Evolutionary conservation across 2,329 filamentous ascomycete species (phyloP).

Genomic region (Talaromyces pinophilus): DNA sequence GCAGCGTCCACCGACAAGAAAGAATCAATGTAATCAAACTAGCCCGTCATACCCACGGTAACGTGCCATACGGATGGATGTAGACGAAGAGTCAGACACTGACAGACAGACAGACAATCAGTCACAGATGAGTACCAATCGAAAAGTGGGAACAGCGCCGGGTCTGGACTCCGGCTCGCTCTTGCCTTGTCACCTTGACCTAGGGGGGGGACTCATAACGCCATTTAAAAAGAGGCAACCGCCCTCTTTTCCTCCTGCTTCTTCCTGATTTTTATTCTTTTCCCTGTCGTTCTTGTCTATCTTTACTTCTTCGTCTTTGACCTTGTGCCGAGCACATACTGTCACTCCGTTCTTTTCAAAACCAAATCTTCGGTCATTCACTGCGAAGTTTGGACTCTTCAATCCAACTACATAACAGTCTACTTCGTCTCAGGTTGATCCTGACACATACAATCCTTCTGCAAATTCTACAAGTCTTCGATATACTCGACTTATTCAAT

Average conservation of each 20-base stretch:
- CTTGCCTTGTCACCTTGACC: not conserved
- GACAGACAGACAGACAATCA: not conserved
- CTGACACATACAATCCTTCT: not conserved
- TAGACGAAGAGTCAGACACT: not conserved
- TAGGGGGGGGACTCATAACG: not conserved
- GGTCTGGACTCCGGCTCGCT: conserved; percentile 8
- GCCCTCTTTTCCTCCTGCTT: not conserved
- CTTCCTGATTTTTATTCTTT: not conserved
- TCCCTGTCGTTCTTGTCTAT: not conserved
- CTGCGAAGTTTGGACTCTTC: conserved; percentile 15
- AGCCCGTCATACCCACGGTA: conserved; percentile 2
- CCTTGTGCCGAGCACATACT: conserved; percentile 20
- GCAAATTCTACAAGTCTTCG: not conserved
- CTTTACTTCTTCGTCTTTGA: not conserved
- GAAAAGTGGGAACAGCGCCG: not conserved
- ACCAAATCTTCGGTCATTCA: conserved; percentile 18
- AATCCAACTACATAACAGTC: not conserved
- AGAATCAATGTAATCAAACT: not conserved
- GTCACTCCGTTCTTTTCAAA: conserved; percentile 17
- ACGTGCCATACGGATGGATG: not conserved
- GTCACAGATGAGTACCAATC: not conserved
- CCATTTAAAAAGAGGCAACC: conserved; percentile 14
- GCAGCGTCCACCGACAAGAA: not conserved
- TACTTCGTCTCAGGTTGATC: conserved; percentile 17
- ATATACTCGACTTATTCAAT: not conserved